A percentile compares a stretch with the other conserved stretches of the same genome.
phyloP scores from a whole-genome alignment of 495 filamentous ascomycete genomes.

The Tricharina praecox region DNA sequence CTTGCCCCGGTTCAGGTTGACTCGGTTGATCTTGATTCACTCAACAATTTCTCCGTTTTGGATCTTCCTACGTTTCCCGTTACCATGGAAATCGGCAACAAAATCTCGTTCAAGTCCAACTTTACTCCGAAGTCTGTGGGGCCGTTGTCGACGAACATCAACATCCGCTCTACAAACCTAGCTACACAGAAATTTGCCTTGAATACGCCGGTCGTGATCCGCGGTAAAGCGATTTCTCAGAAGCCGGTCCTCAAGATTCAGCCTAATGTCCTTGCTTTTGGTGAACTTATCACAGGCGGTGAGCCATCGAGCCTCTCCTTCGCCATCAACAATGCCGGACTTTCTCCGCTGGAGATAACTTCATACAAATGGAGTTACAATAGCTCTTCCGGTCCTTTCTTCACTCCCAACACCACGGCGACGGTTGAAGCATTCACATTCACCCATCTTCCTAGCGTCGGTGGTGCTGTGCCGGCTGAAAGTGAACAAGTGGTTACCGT shows the following conservation, averaged over 20 bases:
- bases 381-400: slow-evolving; percentile 13
- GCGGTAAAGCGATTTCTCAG: slow-evolving; percentile 16
- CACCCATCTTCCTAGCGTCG: slow-evolving; percentile 17
- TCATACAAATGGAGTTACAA: slow-evolving; percentile 17
- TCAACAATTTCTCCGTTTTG: slow-evolving; percentile 27
- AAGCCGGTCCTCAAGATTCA: slow-evolving; percentile 20
- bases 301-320: slow-evolving; percentile 13
- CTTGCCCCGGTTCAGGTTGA: slow-evolving; percentile 25
- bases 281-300: slow-evolving; percentile 18
- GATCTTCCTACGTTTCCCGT: slow-evolving; percentile 27
- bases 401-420: slow-evolving; percentile 4
- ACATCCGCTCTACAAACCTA: slow-evolving; percentile 26
- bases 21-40: slow-evolving; percentile 25
- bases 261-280: slow-evolving; percentile 23
- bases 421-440: slow-evolving; percentile 27
- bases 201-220: slow-evolving; percentile 23
- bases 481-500: slow-evolving; percentile 15
- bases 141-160: slow-evolving; percentile 28
- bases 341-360: slow-evolving; percentile 11
- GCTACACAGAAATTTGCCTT: slow-evolving; percentile 11
- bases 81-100: slow-evolving; percentile 25
- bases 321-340: slow-evolving; percentile 17
- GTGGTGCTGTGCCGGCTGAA: slow-evolving; percentile 14
- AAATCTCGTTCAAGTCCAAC: slow-evolving; percentile 29
- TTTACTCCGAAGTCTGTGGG: slow-evolving; percentile 29